Conservation (phyloP, 768 basidiomycete species). For the Filobasidium wieringae region DNA sequence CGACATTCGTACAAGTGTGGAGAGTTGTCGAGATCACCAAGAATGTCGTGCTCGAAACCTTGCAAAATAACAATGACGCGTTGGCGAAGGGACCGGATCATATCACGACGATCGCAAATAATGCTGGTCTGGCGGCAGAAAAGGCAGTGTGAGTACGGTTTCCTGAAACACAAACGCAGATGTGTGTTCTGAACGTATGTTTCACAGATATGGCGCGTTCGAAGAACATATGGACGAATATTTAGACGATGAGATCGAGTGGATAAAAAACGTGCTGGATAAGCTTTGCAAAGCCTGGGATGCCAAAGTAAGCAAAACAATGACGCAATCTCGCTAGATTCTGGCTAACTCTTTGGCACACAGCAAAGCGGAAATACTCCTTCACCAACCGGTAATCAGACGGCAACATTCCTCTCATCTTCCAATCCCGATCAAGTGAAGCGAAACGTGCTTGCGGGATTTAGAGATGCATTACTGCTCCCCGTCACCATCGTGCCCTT, state of each 20-base stretch:
- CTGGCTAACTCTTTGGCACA: background rate
- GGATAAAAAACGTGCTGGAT: constrained; percentile 61
- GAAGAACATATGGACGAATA: constrained; percentile 97
- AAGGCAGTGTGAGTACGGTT: background rate
- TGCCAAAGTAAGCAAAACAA: constrained; percentile 49
- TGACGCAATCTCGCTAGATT: too few relatives aligned
- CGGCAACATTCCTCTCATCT: constrained; percentile 59
- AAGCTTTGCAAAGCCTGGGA: constrained; percentile 72
- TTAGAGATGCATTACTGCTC: constrained; percentile 73
- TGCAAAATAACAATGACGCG: too few relatives aligned
- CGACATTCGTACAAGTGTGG: constrained; percentile 78
- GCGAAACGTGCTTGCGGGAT: constrained; percentile 80
- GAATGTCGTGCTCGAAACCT: constrained; percentile 41
- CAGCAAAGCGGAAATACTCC: background rate
- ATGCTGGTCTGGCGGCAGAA: background rate
- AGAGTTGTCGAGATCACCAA: constrained; percentile 68
- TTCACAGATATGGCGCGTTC: constrained; percentile 75
- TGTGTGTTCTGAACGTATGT: background rate
- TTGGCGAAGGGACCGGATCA: too few relatives aligned
- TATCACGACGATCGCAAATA: background rate
- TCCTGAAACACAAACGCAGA: background rate
- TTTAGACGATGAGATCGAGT: constrained; percentile 82
- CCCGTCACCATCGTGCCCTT: constrained; percentile 95
- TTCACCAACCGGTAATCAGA: background rate
- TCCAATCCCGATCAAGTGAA: constrained; percentile 86